These are phyloP conservation scores for Backusella mclennaniae DNA, from an alignment of 192 early-diverging fungal genomes.

Conservation along the genomic window DNA sequence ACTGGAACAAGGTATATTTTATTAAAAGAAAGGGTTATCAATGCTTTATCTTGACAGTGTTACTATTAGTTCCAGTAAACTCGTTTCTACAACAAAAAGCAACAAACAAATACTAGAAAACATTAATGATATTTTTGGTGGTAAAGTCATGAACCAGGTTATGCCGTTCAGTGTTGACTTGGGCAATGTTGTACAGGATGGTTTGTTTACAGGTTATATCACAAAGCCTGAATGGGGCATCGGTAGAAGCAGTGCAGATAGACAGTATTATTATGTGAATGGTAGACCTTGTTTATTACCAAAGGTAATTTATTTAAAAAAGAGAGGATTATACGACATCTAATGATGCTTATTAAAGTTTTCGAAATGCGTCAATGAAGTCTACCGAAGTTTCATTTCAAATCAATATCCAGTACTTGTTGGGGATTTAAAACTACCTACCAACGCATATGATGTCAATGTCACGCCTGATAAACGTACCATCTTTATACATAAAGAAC, in stretches of 20 bases:
- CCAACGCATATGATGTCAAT: slow-evolving; percentile 83
- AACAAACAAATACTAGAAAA: slow-evolving; percentile 62
- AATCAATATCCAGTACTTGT: slow-evolving; percentile 81
- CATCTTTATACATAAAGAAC: slow-evolving; percentile 81
- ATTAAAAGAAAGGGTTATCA: not conserved
- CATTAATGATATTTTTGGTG: slow-evolving; percentile 77
- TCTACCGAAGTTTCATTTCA: slow-evolving; percentile 66
- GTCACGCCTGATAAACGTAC: slow-evolving; percentile 95
- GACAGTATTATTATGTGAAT: slow-evolving; percentile 90
- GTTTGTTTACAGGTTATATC: not conserved
- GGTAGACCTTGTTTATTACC: slow-evolving; percentile 85
- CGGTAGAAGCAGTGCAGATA: slow-evolving; percentile 74
- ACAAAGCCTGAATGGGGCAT: slow-evolving; percentile 63
- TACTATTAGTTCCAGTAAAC: slow-evolving; percentile 43
- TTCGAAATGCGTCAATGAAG: slow-evolving; percentile 76
- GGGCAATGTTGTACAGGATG: not conserved
- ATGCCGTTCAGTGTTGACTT: slow-evolving; percentile 39
- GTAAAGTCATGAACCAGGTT: slow-evolving; percentile 46
- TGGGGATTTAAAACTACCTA: slow-evolving; percentile 60
- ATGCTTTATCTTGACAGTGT: not conserved
- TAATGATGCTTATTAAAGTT: slow-evolving; percentile 40
- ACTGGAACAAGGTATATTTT: slow-evolving; percentile 48
- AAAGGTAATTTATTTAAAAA: slow-evolving; percentile 47
- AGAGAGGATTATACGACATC: not conserved
- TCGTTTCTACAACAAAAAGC: slow-evolving; percentile 57